These are phyloP conservation scores for Paramecium sexaurelia DNA, from an alignment of 73 alveolate genomes.

Conservation along the genomic window DNA sequence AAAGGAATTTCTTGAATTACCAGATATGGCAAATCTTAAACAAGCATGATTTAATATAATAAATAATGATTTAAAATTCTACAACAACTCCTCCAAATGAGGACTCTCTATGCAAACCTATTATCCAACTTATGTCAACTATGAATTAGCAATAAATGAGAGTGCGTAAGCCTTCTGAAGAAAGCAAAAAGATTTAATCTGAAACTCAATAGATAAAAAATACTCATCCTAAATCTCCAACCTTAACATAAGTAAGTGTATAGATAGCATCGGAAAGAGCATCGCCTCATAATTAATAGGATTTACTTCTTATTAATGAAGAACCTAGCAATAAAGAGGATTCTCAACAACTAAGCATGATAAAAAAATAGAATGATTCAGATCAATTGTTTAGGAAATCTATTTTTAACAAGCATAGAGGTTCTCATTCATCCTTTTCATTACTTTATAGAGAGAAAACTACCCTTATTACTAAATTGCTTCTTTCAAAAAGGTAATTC, in stretches of 20 bases:
- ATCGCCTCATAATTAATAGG: background rate
- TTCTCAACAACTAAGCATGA: background rate
- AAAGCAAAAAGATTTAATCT: background rate
- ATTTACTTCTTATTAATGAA: background rate
- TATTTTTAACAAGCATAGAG: background rate
- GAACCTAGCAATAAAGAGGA: constrained; percentile 9
- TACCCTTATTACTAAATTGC: background rate
- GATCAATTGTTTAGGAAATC: background rate
- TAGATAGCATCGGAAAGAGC: background rate
- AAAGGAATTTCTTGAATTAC: constrained; percentile 41
- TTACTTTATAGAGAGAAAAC: background rate
- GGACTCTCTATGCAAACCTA: constrained; percentile 21
- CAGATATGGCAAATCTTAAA: constrained; percentile 20
- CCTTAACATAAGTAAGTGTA: background rate
- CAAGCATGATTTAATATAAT: constrained; percentile 38
- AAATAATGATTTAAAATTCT: constrained; percentile 30
- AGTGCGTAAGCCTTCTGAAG: constrained; percentile 9
- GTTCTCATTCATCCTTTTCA: background rate
- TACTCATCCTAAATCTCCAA: background rate
- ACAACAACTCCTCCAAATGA: constrained; percentile 44
- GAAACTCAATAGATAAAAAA: background rate
- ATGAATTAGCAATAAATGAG: background rate
- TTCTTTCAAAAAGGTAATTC: background rate
- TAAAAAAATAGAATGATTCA: background rate
- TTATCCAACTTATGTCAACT: background rate